Evolutionary conservation across 306 rosid species (phyloP).

Genomic region (Casuarina equisetifolia): DNA sequence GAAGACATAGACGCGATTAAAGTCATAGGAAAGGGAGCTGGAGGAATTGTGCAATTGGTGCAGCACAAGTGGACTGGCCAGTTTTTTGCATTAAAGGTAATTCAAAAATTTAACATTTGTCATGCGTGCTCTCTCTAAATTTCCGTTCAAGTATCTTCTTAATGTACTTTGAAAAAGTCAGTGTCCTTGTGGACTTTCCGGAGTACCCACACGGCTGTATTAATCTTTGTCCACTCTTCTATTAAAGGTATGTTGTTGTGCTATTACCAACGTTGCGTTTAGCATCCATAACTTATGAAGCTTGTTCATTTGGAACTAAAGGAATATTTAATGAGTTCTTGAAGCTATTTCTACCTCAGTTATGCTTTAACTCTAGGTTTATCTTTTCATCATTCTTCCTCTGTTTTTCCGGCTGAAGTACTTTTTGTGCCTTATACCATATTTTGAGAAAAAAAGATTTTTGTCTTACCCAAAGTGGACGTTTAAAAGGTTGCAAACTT

Average conservation of each 20-base stretch:
- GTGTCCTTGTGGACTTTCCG: background rate
- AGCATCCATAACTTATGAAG: slow-evolving; percentile 7
- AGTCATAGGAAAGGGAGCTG: slow-evolving; percentile 93
- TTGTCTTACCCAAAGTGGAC: background rate
- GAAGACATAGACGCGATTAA: slow-evolving; percentile 74
- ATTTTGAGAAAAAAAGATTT: background rate
- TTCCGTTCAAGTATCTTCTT: slow-evolving; percentile 6
- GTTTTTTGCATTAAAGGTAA: slow-evolving; percentile 97
- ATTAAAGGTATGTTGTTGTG: background rate
- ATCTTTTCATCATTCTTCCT: background rate
- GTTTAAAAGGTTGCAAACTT: background rate
- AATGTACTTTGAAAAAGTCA: background rate
- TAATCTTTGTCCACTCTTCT: slow-evolving; percentile 4
- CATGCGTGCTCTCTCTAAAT: slow-evolving; percentile 8
- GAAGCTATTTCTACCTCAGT: slow-evolving; percentile 15
- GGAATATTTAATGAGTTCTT: slow-evolving; percentile 6
- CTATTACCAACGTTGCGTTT: slow-evolving; percentile 4
- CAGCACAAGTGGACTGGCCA: slow-evolving; percentile 98
- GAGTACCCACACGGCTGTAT: slow-evolving; percentile 5
- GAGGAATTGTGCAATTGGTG: slow-evolving; percentile 93
- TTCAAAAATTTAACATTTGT: slow-evolving; percentile 12
- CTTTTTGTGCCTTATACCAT: background rate
- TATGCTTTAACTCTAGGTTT: background rate
- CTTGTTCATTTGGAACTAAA: background rate
- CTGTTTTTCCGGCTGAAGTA: background rate